A percentile compares a stretch with the other conserved stretches of the same genome.
These are phyloP conservation scores for Miscanthus lutarioriparius DNA, from an alignment of 176 grass and related monocot genomes.

Conservation along the genomic window DNA sequence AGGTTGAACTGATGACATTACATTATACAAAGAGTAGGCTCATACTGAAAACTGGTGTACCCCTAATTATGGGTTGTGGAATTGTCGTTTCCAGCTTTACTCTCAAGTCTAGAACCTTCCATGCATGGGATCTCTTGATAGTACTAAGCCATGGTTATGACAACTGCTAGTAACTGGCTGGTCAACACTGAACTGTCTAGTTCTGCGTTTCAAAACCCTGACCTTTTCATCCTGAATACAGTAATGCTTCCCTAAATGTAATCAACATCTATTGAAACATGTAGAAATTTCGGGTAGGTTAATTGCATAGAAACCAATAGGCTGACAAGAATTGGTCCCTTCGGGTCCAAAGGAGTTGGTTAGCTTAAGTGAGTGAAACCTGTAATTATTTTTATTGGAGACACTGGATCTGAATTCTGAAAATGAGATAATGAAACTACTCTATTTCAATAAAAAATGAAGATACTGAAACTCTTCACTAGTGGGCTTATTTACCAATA, in stretches of 20 bases:
- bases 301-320: not conserved
- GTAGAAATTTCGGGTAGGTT: not conserved
- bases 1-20: not conserved
- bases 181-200: slow-evolving; percentile 6
- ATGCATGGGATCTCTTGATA: not conserved
- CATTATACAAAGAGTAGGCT: not conserved
- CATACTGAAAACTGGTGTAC: not conserved
- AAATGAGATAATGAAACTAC: not conserved
- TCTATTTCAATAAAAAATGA: not conserved
- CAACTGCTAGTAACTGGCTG: not conserved
- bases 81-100: slow-evolving; percentile 9
- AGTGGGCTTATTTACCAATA: slow-evolving; percentile 14
- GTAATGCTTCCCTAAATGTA: not conserved
- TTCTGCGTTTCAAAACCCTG: not conserved
- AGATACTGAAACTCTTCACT: not conserved
- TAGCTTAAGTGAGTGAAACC: not conserved
- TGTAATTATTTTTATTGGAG: slow-evolving; percentile 1
- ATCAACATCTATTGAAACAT: not conserved
- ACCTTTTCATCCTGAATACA: not conserved
- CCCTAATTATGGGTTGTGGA: not conserved
- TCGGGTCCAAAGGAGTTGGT: not conserved
- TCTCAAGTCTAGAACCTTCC: slow-evolving; percentile 6
- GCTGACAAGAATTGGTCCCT: not conserved
- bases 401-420: not conserved
- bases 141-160: not conserved